phyloP scores from a whole-genome alignment of 768 basidiomycete species.

The Boletus insuetus region DNA sequence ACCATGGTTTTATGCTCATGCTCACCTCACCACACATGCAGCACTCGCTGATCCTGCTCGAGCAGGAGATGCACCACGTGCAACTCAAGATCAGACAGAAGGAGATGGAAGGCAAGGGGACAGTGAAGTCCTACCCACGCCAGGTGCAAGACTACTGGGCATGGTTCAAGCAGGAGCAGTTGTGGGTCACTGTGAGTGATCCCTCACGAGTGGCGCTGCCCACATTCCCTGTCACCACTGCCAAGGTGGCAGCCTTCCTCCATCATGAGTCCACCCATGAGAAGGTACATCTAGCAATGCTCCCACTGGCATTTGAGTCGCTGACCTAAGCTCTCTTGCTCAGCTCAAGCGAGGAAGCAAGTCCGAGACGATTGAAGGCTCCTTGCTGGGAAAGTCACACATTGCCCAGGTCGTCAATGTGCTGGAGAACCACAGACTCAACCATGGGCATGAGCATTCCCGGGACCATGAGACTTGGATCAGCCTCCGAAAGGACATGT shows the following conservation, averaged over 20 bases:
- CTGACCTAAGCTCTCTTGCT: too few species aligned
- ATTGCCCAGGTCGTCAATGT: conserved; percentile 31
- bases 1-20: too few species aligned
- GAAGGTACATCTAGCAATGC: conserved; percentile 20
- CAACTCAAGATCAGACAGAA: background rate
- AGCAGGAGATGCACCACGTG: background rate
- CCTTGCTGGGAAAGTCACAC: conserved; percentile 23
- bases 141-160: conserved; percentile 28
- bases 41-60: background rate
- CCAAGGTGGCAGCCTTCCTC: conserved; percentile 20
- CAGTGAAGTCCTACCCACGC: conserved; percentile 19
- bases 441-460: conserved; percentile 3
- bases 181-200: too few species aligned
- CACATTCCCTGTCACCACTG: conserved; percentile 29
- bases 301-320: background rate
- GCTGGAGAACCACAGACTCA: conserved; percentile 23
- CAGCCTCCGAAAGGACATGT: background rate
- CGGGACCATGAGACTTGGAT: background rate
- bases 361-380: conserved; percentile 18
- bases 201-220: background rate
- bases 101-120: conserved; percentile 25
- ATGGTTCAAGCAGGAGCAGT: conserved; percentile 15
- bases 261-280: too few species aligned
- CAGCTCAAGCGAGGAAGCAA: conserved; percentile 7
- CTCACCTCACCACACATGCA: too few species aligned